A percentile compares a stretch with the other conserved stretches of the same genome.
Evolutionary conservation across 169 alveolate genomes (phyloP).

Genomic region (Eimeria zaria): DNA sequence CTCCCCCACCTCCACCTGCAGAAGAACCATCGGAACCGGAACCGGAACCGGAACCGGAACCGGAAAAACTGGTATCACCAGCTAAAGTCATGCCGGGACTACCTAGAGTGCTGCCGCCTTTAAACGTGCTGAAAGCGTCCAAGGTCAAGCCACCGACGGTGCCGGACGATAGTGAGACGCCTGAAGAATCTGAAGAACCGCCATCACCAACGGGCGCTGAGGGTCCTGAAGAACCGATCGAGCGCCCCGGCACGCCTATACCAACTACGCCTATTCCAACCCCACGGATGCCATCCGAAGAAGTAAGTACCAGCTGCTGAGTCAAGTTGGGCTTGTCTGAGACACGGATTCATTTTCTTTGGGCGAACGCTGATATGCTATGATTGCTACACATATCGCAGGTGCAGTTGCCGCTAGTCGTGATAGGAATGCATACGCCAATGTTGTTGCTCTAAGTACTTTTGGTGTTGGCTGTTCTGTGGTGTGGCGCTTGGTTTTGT

Average conservation of each 20-base stretch:
- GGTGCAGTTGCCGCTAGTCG: neutral
- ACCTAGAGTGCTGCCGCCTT: neutral
- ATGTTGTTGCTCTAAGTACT: neutral
- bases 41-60: neutral
- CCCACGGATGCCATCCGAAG: neutral
- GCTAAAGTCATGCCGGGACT: neutral
- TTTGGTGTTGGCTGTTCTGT: neutral
- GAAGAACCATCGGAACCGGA: neutral
- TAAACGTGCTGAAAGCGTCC: neutral
- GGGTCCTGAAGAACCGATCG: neutral
- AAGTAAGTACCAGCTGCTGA: neutral
- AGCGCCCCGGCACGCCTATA: neutral
- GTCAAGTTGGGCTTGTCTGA: neutral
- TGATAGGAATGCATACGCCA: neutral
- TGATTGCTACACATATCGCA: too few species aligned
- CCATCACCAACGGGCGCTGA: neutral
- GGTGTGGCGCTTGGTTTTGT: neutral
- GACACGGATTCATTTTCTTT: neutral
- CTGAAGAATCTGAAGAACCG: neutral
- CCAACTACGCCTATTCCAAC: neutral
- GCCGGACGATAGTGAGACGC: too few species aligned
- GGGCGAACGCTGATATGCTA: neutral
- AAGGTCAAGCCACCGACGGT: too few species aligned
- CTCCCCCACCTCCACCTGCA: neutral
- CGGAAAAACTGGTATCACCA: neutral